Percentiles rank a stretch among this genome's conserved stretches.
Conservation (phyloP, 2,329 filamentous ascomycete genomes). For the Endothia cerciana region DNA sequence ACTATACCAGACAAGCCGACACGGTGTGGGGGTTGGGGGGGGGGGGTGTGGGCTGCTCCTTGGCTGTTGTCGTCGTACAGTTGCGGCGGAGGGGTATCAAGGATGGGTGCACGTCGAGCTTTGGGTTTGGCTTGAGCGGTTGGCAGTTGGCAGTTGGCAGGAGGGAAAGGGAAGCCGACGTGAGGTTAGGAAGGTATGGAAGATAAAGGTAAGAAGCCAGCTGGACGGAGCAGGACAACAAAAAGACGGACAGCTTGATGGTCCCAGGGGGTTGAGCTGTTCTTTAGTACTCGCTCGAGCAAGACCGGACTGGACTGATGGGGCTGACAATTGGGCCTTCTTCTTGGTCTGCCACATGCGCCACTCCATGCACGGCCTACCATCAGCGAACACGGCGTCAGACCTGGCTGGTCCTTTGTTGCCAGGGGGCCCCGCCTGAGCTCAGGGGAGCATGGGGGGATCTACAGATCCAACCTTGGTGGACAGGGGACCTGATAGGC, state of each 20-base stretch:
- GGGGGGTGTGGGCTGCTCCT: neutral
- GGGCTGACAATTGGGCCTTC: constrained; percentile 19
- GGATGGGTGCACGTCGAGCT: constrained; percentile 11
- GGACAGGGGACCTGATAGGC: constrained; percentile 1
- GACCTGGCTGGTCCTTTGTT: constrained; percentile 14
- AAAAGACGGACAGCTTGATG: neutral
- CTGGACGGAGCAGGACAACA: constrained; percentile 16
- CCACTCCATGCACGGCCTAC: neutral
- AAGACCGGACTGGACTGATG: neutral
- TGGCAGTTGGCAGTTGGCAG: neutral
- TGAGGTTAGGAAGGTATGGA: constrained; percentile 16
- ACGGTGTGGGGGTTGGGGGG: neutral
- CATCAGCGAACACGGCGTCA: constrained; percentile 15
- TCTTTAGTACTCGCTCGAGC: constrained; percentile 27
- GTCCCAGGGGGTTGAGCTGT: constrained; percentile 28
- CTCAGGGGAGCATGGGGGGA: constrained; percentile 17
- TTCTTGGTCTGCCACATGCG: constrained; percentile 17
- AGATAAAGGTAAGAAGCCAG: constrained; percentile 25
- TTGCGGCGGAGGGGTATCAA: constrained; percentile 27
- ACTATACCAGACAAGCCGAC: constrained; percentile 8
- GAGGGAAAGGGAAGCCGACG: constrained; percentile 19
- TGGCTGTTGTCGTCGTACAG: constrained; percentile 21
- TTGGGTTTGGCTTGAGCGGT: neutral
- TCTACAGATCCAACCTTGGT: constrained; percentile 17
- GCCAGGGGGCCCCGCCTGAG: constrained; percentile 11